Conservation (phyloP, 1,139 yeast species). For the Saccharomyces hybrid region DNA sequence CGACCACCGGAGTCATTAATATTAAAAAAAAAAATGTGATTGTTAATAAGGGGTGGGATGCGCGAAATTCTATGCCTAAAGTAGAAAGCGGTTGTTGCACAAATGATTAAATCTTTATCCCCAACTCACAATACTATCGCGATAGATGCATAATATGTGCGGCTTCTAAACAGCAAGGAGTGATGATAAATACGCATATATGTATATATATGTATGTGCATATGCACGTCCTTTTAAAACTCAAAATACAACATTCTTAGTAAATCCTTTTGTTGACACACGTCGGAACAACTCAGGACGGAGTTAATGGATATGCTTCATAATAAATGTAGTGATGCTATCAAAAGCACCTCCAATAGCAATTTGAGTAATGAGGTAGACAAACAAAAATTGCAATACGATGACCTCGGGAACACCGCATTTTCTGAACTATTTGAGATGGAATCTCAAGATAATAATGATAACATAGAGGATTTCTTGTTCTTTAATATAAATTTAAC, state of each 20-base stretch:
- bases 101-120: not conserved
- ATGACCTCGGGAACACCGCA: not conserved
- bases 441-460: not conserved
- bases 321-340: not conserved
- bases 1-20: not conserved
- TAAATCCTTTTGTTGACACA: not conserved
- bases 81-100: not conserved
- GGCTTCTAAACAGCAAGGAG: not conserved
- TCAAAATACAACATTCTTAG: not conserved
- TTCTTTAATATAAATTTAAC: not conserved
- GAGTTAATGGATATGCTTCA: constrained; percentile 1
- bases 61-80: not conserved
- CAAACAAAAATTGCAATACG: not conserved
- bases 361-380: not conserved
- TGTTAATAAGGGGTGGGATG: not conserved
- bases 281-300: not conserved
- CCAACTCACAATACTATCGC: not conserved
- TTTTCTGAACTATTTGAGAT: not conserved
- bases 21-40: not conserved
- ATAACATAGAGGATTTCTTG: not conserved
- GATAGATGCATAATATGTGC: not conserved
- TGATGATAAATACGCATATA: not conserved
- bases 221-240: not conserved
- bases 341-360: not conserved
- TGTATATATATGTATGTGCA: not conserved